phyloP scores from a whole-genome alignment of 768 basidiomycete species.

The Tulasnella calospora region DNA sequence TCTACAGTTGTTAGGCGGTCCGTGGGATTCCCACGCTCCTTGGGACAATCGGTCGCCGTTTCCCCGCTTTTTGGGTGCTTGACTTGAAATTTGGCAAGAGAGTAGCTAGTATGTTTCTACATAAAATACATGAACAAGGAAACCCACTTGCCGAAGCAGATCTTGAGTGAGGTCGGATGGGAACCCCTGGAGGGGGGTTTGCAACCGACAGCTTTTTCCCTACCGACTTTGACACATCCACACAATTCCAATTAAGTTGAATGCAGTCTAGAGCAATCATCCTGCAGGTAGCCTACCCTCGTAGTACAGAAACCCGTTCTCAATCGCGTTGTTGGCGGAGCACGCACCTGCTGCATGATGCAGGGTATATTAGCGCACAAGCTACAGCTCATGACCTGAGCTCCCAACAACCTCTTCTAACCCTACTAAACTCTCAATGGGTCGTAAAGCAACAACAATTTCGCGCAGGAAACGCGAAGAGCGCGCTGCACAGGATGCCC shows the following conservation, averaged over 20 bases:
- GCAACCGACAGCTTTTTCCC: not conserved
- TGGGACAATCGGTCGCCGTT: not conserved
- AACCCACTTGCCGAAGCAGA: not conserved
- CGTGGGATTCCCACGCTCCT: not conserved
- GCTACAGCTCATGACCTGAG: not conserved
- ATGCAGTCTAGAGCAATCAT: not conserved
- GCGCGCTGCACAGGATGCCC: not conserved
- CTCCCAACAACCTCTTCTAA: not conserved
- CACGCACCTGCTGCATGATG: not conserved
- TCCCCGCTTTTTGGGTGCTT: not conserved
- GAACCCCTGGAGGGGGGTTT: slow-evolving; percentile 1
- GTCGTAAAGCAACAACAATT: not conserved
- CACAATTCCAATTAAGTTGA: not conserved
- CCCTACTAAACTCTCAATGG: not conserved
- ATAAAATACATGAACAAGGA: not conserved
- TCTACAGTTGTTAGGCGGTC: slow-evolving; percentile 6
- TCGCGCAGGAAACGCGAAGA: not conserved
- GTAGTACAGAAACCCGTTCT: not conserved
- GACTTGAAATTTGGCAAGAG: not conserved
- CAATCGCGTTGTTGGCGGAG: not conserved
- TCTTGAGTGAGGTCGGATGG: not conserved
- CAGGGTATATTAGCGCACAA: not conserved
- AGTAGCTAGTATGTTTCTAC: not conserved
- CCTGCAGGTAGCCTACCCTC: not conserved
- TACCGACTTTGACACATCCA: not conserved